Percentiles rank a stretch among this genome's conserved stretches.
Conservation (phyloP, 2,329 filamentous ascomycete genomes). For the Dactylellina drechsleri region DNA sequence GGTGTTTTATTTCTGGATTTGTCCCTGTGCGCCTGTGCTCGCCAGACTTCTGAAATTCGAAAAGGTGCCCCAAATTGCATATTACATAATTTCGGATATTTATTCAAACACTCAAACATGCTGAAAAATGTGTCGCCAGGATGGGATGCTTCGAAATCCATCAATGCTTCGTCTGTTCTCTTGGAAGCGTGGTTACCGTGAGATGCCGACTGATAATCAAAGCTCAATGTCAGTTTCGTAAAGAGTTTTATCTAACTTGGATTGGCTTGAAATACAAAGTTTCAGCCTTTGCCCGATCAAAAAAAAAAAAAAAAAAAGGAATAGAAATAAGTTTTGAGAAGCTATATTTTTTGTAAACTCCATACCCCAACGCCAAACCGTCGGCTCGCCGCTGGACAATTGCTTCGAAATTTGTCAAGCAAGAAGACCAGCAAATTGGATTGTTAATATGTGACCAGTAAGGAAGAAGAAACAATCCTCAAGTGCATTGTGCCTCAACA, state of each 20-base stretch:
- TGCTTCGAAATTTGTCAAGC: background rate
- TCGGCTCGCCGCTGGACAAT: slow-evolving; percentile 46
- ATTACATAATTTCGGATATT: slow-evolving; percentile 56
- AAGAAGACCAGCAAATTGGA: slow-evolving; percentile 12
- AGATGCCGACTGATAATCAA: no score
- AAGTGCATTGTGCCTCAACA: slow-evolving; percentile 28
- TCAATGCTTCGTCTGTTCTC: no score
- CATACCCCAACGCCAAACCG: slow-evolving; percentile 32
- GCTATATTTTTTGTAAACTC: slow-evolving; percentile 29
- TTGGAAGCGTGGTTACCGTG: no score
- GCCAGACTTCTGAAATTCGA: slow-evolving; percentile 34
- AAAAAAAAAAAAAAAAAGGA: slow-evolving; percentile 34
- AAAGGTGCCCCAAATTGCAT: slow-evolving; percentile 18
- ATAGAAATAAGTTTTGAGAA: slow-evolving; percentile 6
- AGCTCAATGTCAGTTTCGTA: no score
- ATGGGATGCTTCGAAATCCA: slow-evolving; percentile 11
- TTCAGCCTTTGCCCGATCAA: slow-evolving; percentile 49
- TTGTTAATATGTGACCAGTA: slow-evolving; percentile 24
- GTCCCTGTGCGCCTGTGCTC: slow-evolving; percentile 13
- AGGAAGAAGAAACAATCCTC: slow-evolving; percentile 27
- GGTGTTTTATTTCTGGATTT: background rate
- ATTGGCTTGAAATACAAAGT: slow-evolving; percentile 21
- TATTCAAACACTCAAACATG: slow-evolving; percentile 14
- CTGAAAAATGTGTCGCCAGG: slow-evolving; percentile 17
- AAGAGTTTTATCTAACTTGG: background rate